phyloP scores from a whole-genome alignment of 2,329 filamentous ascomycete genomes.

The Plectosphaerella plurivora region DNA sequence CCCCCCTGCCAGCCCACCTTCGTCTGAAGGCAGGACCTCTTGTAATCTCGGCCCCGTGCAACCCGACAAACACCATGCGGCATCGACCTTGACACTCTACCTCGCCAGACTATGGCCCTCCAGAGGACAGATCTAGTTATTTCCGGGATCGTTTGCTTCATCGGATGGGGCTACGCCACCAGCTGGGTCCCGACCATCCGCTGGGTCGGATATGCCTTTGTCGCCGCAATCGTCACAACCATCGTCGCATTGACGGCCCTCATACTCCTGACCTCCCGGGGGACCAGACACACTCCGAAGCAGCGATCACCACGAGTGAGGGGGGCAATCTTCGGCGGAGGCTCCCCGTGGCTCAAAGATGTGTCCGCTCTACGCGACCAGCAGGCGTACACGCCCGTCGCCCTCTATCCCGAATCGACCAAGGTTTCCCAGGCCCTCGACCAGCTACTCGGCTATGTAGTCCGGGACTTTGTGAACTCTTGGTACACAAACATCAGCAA shows the following conservation, averaged over 20 bases:
- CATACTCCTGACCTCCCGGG: slow-evolving; percentile 57
- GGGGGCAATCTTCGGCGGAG: slow-evolving; percentile 55
- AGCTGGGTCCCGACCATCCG: slow-evolving; percentile 80
- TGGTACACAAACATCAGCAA: slow-evolving; percentile 89
- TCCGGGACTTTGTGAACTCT: slow-evolving; percentile 78
- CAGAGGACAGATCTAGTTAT: slow-evolving; percentile 68
- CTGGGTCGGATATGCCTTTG: slow-evolving; percentile 81
- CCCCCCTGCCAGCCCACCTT: too few species aligned
- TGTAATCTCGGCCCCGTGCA: too few species aligned
- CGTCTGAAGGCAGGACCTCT: too few species aligned
- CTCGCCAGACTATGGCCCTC: slow-evolving; percentile 56
- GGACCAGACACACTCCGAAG: slow-evolving; percentile 33
- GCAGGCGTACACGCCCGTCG: slow-evolving; percentile 61
- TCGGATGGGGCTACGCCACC: slow-evolving; percentile 83
- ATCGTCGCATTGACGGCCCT: slow-evolving; percentile 52
- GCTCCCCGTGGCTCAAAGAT: slow-evolving; percentile 66
- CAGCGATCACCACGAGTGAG: slow-evolving; percentile 34
- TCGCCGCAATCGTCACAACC: slow-evolving; percentile 60
- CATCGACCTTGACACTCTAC: slow-evolving; percentile 1
- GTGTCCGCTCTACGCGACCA: slow-evolving; percentile 60
- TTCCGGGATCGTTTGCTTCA: slow-evolving; percentile 65
- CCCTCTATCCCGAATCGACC: slow-evolving; percentile 72
- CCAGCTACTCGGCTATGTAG: slow-evolving; percentile 68
- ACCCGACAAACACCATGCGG: background rate
- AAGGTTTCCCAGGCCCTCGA: slow-evolving; percentile 78